phyloP scores from a whole-genome alignment of 495 filamentous ascomycete species.

The Xanthoparmelia taractica region DNA sequence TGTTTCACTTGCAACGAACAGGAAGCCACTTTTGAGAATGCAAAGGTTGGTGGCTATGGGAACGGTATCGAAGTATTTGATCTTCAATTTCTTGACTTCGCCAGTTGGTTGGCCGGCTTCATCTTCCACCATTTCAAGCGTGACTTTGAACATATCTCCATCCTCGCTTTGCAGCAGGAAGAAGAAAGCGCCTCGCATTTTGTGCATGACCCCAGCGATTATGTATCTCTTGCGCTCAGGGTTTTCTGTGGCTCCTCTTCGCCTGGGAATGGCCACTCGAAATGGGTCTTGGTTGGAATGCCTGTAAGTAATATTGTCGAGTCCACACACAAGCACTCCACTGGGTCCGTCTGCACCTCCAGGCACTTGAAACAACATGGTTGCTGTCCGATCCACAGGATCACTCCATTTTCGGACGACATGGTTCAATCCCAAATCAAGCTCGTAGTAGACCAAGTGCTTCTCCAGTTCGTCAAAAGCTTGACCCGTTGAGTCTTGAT shows the following conservation, averaged over 20 bases:
- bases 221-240: conserved; percentile 82
- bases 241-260: conserved; percentile 81
- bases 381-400: conserved; percentile 81
- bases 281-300: conserved; percentile 88
- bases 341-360: conserved; percentile 90
- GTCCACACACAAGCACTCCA: conserved; percentile 88
- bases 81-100: conserved; percentile 73
- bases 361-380: conserved; percentile 89
- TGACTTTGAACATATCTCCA: conserved; percentile 95
- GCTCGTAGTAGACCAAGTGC: conserved; percentile 89
- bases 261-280: conserved; percentile 79
- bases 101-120: conserved; percentile 67
- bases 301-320: conserved; percentile 89
- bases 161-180: conserved; percentile 93
- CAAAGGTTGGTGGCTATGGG: conserved; percentile 77
- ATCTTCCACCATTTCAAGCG: conserved; percentile 82
- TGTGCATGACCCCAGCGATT: conserved; percentile 89
- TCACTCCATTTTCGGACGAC: conserved; percentile 95
- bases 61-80: conserved; percentile 97
- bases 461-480: conserved; percentile 79
- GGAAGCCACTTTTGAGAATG: conserved; percentile 91
- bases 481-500: conserved; percentile 82
- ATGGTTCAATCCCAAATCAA: conserved; percentile 93
- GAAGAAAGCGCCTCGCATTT: conserved; percentile 94
- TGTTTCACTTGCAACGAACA: conserved; percentile 86